A percentile compares a stretch with the other conserved stretches of the same genome.
These are phyloP conservation scores for Curvularia hawaiiensis DNA, from an alignment of 2,329 filamentous ascomycete genomes.

Conservation along the genomic window DNA sequence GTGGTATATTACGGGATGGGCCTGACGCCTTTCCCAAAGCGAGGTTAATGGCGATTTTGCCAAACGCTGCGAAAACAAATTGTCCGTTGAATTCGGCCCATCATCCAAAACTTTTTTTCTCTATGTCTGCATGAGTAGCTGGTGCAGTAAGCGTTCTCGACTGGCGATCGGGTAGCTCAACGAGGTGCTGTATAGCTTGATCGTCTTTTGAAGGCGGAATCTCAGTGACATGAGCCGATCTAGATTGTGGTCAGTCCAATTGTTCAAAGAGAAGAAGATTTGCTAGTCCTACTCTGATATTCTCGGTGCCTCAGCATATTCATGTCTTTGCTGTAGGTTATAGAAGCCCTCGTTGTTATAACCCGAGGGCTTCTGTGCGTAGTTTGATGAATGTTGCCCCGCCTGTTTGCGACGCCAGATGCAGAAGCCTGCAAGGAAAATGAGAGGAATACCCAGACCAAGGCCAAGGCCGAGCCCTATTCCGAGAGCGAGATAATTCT, in stretches of 20 bases:
- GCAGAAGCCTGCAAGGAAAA: constrained; percentile 3
- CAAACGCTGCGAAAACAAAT: not conserved
- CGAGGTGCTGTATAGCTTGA: not conserved
- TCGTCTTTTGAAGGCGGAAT: not conserved
- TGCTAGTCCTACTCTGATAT: constrained; percentile 1
- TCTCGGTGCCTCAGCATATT: not conserved
- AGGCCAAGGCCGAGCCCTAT: constrained; percentile 6
- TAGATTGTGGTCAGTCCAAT: not conserved
- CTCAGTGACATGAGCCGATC: not conserved
- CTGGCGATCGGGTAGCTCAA: not conserved
- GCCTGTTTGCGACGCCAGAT: constrained; percentile 7
- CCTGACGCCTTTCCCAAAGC: not conserved
- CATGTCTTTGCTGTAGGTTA: not conserved
- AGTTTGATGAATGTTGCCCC: not conserved
- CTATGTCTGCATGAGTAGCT: not conserved
- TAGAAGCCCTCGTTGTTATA: not conserved
- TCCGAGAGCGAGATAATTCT: constrained; percentile 1
- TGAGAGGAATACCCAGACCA: constrained; percentile 1
- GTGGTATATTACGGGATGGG: not conserved
- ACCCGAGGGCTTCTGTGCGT: not conserved
- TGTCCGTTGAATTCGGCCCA: not conserved
- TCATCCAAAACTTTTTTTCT: not conserved
- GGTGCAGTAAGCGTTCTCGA: not conserved
- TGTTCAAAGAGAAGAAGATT: not conserved
- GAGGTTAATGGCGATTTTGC: not conserved